Conservation (phyloP, 441 rosid genomes). For the Arabidopsis hybrid region DNA sequence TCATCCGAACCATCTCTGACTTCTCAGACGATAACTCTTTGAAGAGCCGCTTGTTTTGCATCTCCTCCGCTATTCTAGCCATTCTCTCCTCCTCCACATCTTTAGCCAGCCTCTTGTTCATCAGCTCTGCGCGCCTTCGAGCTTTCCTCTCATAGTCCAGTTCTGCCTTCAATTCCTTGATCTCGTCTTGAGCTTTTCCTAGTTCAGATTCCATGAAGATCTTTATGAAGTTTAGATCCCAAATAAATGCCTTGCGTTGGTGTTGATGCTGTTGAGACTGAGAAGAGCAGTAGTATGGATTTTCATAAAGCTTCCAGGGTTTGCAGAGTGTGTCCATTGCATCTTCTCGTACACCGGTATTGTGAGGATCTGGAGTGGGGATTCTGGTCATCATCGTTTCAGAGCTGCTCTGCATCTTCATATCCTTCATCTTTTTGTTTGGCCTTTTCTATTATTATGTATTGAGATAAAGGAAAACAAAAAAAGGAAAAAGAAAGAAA, state of each 20-base stretch:
- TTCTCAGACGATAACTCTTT: slow-evolving; percentile 58
- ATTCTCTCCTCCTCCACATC: slow-evolving; percentile 68
- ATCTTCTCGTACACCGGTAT: background rate
- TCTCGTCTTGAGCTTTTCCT: slow-evolving; percentile 56
- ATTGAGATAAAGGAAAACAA: slow-evolving; percentile 25
- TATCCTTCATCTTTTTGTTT: slow-evolving; percentile 1
- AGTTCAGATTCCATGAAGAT: slow-evolving; percentile 68
- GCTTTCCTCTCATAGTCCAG: slow-evolving; percentile 68
- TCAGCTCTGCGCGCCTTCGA: slow-evolving; percentile 62
- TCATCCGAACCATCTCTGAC: slow-evolving; percentile 60
- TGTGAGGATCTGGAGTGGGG: slow-evolving; percentile 32
- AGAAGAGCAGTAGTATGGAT: slow-evolving; percentile 66
- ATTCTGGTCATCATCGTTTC: slow-evolving; percentile 36
- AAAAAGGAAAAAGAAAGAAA: no score
- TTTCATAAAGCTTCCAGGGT: slow-evolving; percentile 83
- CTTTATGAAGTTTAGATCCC: slow-evolving; percentile 71
- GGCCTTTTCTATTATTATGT: background rate
- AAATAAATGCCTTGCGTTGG: slow-evolving; percentile 56
- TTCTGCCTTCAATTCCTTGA: slow-evolving; percentile 70
- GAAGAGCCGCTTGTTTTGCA: slow-evolving; percentile 65
- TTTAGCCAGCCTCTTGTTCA: slow-evolving; percentile 64
- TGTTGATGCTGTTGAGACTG: slow-evolving; percentile 45
- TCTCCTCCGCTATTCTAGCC: slow-evolving; percentile 65
- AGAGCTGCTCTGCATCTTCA: slow-evolving; percentile 35
- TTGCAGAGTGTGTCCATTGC: slow-evolving; percentile 34